Evolutionary conservation across 192 early-diverging fungal species (phyloP).

Genomic region (Linnemannia schmuckeri): DNA sequence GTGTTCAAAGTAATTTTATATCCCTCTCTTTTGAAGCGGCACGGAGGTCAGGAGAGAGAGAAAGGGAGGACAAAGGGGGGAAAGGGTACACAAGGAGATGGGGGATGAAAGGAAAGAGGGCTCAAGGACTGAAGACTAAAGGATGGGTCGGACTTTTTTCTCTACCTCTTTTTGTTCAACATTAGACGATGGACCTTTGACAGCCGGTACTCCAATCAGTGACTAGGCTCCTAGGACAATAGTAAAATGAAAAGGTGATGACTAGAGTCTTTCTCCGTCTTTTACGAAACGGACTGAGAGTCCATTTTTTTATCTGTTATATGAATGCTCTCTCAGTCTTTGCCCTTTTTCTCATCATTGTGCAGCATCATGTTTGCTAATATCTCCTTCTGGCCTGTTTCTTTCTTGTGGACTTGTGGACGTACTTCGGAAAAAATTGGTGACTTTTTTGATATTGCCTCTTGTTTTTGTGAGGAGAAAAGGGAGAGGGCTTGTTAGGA

Average conservation of each 20-base stretch:
- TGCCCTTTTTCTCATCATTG: constrained; percentile 4
- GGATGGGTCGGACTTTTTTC: background rate
- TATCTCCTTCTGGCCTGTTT: background rate
- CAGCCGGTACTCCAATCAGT: background rate
- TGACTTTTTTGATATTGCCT: background rate
- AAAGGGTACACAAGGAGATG: background rate
- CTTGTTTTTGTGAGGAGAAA: background rate
- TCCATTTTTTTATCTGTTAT: constrained; percentile 8
- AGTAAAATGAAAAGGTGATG: background rate
- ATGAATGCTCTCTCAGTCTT: background rate
- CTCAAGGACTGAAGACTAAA: background rate
- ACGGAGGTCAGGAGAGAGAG: constrained; percentile 20
- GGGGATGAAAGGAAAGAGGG: background rate
- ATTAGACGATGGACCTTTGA: background rate
- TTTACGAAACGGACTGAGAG: constrained; percentile 25
- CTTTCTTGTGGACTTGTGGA: background rate
- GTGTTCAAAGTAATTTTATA: background rate
- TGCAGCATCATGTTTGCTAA: background rate
- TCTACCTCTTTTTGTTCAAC: background rate
- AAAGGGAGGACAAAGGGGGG: background rate
- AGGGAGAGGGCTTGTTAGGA: background rate
- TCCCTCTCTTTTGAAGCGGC: background rate
- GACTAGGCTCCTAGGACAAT: background rate
- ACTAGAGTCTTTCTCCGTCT: background rate
- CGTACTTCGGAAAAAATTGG: background rate